Base-by-base conservation (phyloP, 1,139 yeast genomes). In the Diutina ranongensis region DNA sequence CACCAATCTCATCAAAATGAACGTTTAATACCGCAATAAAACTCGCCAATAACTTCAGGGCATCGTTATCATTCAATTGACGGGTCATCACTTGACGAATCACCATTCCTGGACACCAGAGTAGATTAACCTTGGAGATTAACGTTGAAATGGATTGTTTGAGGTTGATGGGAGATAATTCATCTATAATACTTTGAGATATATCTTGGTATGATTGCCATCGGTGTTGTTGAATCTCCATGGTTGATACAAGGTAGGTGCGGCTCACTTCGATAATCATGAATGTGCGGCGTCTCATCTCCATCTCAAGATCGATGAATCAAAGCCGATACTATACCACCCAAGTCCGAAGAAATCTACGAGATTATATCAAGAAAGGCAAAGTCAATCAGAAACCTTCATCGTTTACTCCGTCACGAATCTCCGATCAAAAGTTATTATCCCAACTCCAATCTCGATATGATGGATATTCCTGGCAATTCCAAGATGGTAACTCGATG, bases 1-100 rank as follows among this genome's bases (percentile, higher is more conserved):
- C 73, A 1, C 95, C 95, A 21, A 87, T 63, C 40, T 74, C 74
- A 0, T 94, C 94, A 4, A 85, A 58, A 54, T 82, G 79, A 7
- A 83, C 72, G 59, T 85, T 83, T 18, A 87, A 49, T 1, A 83
- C 68, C 4, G 81, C 71, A 0, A 75, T 69, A 40, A 87, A 55
- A 1, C 83, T 65, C 0, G 89, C 79, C 56, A 75, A 78, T 1
- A 75, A 67, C 1, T 75, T 31, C 63, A 0, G 83, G 32, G 48
- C 40, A 4, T 62, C 56, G 44, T 56, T 54, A 20, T 71, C 68
- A 10, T 56, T 57, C 8, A 68, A 59, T 56, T 77, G 87, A 1
- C 76, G 69, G 48, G 69, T 71, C 76, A 85, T 78, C 3, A 84
- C 49, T 44, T 72, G 63, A 46, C 80, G 66, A 21, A 76, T 73